Percentiles rank a stretch among this genome's conserved stretches.
Evolutionary conservation across 345 rosid genomes (phyloP).

Genomic region (Salix arbutifolia): DNA sequence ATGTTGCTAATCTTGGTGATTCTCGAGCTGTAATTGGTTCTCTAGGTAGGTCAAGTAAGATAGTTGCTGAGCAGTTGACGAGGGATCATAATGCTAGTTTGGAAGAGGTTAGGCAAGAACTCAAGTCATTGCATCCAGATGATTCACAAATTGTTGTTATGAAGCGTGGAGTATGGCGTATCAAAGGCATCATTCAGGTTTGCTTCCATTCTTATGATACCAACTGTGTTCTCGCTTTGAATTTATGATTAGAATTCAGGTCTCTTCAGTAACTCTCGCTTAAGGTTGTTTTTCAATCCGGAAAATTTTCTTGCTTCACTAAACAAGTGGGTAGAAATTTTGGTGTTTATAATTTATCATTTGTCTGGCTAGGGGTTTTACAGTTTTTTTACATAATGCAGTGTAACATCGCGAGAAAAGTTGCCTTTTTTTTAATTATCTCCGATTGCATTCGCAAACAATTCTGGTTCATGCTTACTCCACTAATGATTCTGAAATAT

Average conservation of each 20-base stretch:
- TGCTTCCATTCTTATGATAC: conserved; percentile 7
- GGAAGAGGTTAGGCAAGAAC: conserved; percentile 91
- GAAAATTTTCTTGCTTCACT: neutral
- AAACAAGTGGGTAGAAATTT: neutral
- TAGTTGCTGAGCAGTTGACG: conserved; percentile 79
- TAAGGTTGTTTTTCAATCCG: neutral
- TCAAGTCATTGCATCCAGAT: conserved; percentile 78
- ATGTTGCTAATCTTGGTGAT: conserved; percentile 86
- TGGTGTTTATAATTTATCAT: neutral
- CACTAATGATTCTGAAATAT: neutral
- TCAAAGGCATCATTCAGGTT: conserved; percentile 99
- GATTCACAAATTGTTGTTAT: conserved; percentile 73
- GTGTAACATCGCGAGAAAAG: neutral
- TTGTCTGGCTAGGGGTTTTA: neutral
- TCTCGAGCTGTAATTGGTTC: conserved; percentile 88
- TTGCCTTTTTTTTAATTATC: neutral
- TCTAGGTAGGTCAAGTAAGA: conserved; percentile 53
- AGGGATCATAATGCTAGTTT: conserved; percentile 78
- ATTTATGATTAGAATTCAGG: neutral
- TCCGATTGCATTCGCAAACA: neutral
- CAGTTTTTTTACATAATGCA: neutral
- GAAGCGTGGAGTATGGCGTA: conserved; percentile 95
- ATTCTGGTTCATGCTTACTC: neutral
- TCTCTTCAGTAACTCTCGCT: neutral
- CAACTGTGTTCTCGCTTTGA: neutral